Evolutionary conservation across 257 asterid species (phyloP), one percentile per base, ranked within the genome.

Genomic region (Capsicum chinense): DNA sequence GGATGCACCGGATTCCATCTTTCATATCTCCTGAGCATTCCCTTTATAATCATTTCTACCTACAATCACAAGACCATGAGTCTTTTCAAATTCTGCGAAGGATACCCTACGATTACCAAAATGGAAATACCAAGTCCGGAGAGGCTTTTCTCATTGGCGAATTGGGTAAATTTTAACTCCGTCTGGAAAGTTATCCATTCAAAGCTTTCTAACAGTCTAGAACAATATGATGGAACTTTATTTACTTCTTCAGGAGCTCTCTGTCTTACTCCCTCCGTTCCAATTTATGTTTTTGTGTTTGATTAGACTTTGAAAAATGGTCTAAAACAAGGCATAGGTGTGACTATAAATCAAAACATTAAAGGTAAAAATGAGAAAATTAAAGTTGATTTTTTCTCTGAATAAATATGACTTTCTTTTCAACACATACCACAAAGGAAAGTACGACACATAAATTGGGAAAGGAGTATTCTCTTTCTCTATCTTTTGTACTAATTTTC

Each of bases 1-100:
- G 98, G 98, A 79, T 92, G 98, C 86, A 94, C 98, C 4, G 98
- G 98, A 81, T 94, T 93, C 99, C 99, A 94, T 86, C 97, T 88
- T 88, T 93, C 93, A 10, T 93, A 86, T 89, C 97, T 90, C 85
- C 95, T 83, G 84, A 96, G 89, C 86, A 94, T 19, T 16, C 94
- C 89, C 91, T 93, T 96, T 86, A 96, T 92, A 81, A 96, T 96
- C 98, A 96, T 94, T 83, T 85, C 85, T 56, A 87, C 92, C 97
- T 90, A 89, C 54, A 88, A 42, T 70, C 69, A 33, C 63, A 48
- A 48, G 15, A 16, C 6, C 52, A 33, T 64, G 12, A 81, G 79
- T 21, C 81, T 7, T 50, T 50, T 16, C 47, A 7, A 74, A 50
- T 74, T 21, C 13, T 21, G n/a, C 6, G 47, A 74, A 47, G 26